These are phyloP conservation scores for Metschnikowia proteae DNA, from an alignment of 805 yeast species.

Conservation along the genomic window DNA sequence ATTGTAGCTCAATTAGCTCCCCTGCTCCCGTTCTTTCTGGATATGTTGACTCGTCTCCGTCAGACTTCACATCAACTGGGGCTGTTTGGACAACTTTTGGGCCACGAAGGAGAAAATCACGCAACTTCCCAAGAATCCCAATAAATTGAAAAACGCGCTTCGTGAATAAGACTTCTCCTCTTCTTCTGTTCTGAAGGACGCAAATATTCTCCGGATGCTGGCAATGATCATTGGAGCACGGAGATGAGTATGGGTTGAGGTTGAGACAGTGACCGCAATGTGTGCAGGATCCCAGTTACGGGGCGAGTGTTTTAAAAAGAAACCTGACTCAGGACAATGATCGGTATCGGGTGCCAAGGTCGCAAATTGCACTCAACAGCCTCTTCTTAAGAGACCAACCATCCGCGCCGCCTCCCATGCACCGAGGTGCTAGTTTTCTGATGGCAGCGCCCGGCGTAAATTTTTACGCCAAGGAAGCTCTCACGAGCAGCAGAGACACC, in stretches of 20 bases:
- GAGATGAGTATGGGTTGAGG: neutral
- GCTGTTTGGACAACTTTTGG: constrained; percentile 44
- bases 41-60: neutral
- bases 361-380: constrained; percentile 62
- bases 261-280: neutral
- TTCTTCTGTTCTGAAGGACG: constrained; percentile 80
- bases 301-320: constrained; percentile 5
- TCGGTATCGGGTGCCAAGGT: constrained; percentile 62
- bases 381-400: constrained; percentile 44
- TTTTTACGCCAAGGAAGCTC: constrained; percentile 51
- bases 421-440: constrained; percentile 42
- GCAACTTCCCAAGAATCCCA: constrained; percentile 80
- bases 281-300: too few species aligned
- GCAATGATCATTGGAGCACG: constrained; percentile 52
- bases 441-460: constrained; percentile 56
- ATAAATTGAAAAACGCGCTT: constrained; percentile 68
- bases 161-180: constrained; percentile 77
- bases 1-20: too few species aligned
- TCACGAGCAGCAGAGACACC: constrained; percentile 42
- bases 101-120: constrained; percentile 78
- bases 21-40: too few species aligned
- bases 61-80: constrained; percentile 2
- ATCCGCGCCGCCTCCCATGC: constrained; percentile 57
- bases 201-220: constrained; percentile 72
- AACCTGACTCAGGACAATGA: constrained; percentile 48